These are phyloP conservation scores for Kodamaea sagamina DNA, from an alignment of 805 yeast species.

Conservation along the genomic window DNA sequence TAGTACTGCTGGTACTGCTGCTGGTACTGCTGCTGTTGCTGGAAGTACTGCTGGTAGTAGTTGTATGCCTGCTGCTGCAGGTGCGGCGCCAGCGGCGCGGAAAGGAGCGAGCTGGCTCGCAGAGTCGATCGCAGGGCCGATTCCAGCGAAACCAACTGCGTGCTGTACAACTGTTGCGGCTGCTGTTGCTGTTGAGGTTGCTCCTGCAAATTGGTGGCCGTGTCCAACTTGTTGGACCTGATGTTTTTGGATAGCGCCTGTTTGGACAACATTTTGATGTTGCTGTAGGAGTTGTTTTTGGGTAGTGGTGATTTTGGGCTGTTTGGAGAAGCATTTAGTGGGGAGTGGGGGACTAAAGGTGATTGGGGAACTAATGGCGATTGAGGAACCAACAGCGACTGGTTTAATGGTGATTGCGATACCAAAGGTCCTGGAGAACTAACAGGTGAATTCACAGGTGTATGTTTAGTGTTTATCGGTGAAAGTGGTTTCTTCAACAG, in stretches of 20 bases:
- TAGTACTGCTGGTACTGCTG: slow-evolving; percentile 9
- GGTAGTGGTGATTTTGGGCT: slow-evolving; percentile 13
- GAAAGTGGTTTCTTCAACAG: too few relatives aligned
- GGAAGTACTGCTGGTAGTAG: slow-evolving; percentile 6
- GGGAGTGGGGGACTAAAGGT: slow-evolving; percentile 6
- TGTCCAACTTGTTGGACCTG: slow-evolving; percentile 20
- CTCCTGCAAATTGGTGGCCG: background rate
- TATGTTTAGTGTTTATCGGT: too few relatives aligned
- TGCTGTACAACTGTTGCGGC: slow-evolving; percentile 1
- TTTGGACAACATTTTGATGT: slow-evolving; percentile 20
- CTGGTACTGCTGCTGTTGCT: slow-evolving; percentile 6
- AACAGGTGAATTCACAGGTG: slow-evolving; percentile 3
- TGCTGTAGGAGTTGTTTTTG: slow-evolving; percentile 18
- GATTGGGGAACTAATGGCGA: too few relatives aligned
- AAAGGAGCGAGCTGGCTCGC: slow-evolving; percentile 2
- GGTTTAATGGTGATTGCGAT: too few relatives aligned
- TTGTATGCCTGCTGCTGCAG: slow-evolving; percentile 1
- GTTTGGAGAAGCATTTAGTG: slow-evolving; percentile 9
- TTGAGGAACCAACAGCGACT: too few relatives aligned
- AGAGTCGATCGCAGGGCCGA: slow-evolving; percentile 3
- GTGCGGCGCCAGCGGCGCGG: background rate
- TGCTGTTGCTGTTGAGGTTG: background rate
- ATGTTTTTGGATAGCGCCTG: slow-evolving; percentile 23
- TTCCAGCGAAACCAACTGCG: slow-evolving; percentile 1
- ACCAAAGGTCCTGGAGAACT: too few relatives aligned